phyloP scores from a whole-genome alignment of 768 basidiomycete species.

The Grammothele lineata region DNA sequence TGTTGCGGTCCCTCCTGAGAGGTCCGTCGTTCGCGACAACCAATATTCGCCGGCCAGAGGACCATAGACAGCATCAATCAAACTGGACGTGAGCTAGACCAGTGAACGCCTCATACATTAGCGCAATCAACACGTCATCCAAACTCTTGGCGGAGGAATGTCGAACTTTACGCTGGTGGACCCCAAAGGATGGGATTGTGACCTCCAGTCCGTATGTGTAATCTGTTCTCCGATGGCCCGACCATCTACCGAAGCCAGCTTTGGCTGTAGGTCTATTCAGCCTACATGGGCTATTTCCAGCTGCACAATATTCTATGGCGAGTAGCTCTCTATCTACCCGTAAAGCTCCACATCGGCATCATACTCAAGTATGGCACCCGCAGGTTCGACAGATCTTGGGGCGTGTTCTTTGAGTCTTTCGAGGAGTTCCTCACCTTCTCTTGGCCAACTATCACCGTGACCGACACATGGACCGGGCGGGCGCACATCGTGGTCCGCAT shows the following conservation, averaged over 20 bases:
- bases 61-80: too few relatives aligned
- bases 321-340: conserved; percentile 7
- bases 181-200: conserved; percentile 75
- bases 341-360: too few relatives aligned
- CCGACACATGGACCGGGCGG: conserved; percentile 64
- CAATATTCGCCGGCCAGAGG: too few relatives aligned
- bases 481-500: conserved; percentile 79
- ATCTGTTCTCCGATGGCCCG: neutral
- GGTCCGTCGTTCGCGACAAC: too few relatives aligned
- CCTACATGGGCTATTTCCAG: conserved; percentile 79
- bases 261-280: conserved; percentile 52
- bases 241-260: neutral
- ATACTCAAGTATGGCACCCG: neutral
- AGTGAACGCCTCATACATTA: too few relatives aligned
- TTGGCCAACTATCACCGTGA: conserved; percentile 79
- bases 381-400: conserved; percentile 82
- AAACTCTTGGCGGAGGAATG: too few relatives aligned
- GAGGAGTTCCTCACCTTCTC: conserved; percentile 77
- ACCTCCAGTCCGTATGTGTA: conserved; percentile 67
- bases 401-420: conserved; percentile 72
- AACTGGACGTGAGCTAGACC: too few relatives aligned
- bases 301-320: conserved; percentile 65
- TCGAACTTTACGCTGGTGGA: conserved; percentile 71
- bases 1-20: too few relatives aligned
- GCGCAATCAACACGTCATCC: too few relatives aligned